Conservation (phyloP, 352 stramenopile species). For the Globisporangium rhizosaccharum region DNA sequence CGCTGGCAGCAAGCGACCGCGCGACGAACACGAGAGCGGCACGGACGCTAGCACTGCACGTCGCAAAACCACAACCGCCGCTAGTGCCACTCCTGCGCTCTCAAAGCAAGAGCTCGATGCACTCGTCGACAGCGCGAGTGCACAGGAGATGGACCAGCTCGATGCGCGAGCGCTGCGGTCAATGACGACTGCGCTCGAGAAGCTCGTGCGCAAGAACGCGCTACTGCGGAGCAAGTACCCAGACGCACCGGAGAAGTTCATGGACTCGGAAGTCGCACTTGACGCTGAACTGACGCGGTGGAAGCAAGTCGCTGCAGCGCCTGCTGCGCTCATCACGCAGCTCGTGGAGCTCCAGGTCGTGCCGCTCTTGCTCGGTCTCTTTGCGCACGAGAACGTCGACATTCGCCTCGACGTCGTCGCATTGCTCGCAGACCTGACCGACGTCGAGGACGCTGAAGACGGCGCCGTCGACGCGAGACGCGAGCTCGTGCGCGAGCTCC, state of each 20-base stretch:
- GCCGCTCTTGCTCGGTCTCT: conserved; percentile 65
- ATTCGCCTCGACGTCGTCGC: conserved; percentile 48
- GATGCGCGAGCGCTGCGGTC: conserved; percentile 71
- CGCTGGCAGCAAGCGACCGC: conserved; percentile 4
- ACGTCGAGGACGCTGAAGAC: conserved; percentile 43
- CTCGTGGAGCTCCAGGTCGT: conserved; percentile 61
- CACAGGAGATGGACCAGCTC: conserved; percentile 41
- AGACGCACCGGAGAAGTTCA: conserved; percentile 73
- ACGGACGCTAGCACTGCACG: neutral
- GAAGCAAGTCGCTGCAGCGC: conserved; percentile 53
- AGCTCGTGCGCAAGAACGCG: conserved; percentile 73
- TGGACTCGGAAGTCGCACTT: conserved; percentile 77
- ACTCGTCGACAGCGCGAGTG: conserved; percentile 38
- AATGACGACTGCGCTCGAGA: conserved; percentile 60
- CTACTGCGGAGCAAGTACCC: conserved; percentile 73
- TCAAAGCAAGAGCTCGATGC: conserved; percentile 33
- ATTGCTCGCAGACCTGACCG: conserved; percentile 67
- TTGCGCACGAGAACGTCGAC: conserved; percentile 82
- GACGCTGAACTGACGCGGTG: conserved; percentile 49
- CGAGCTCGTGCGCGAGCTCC: conserved; percentile 42
- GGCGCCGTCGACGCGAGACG: conserved; percentile 33
- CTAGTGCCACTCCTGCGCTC: conserved; percentile 9
- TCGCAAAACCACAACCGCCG: conserved; percentile 1
- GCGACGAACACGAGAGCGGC: conserved; percentile 2
- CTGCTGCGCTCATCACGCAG: conserved; percentile 46